Conservation (phyloP, 2,329 filamentous ascomycete species). For the Cladophialophora exuberans region DNA sequence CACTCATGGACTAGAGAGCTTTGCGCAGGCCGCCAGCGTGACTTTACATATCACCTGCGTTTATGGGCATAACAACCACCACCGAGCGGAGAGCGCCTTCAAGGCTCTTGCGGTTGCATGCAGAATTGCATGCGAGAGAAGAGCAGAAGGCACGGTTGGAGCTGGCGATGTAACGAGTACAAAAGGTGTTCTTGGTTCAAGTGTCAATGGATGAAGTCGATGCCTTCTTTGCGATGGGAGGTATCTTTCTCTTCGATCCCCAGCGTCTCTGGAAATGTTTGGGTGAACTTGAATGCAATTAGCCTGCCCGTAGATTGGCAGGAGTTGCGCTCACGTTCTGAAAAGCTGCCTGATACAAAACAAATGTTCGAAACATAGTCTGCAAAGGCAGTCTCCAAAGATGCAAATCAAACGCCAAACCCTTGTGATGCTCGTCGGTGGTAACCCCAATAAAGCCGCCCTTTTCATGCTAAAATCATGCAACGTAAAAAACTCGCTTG, state of each 20-base stretch:
- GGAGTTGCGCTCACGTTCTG: too few species aligned
- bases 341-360: too few species aligned
- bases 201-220: slow-evolving; percentile 28
- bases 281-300: too few species aligned
- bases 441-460: slow-evolving; percentile 1
- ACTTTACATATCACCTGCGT: slow-evolving; percentile 96
- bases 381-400: too few species aligned
- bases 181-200: slow-evolving; percentile 74
- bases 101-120: slow-evolving; percentile 92
- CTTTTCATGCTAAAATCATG: slow-evolving; percentile 4
- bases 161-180: slow-evolving; percentile 93
- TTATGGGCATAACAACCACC: slow-evolving; percentile 91
- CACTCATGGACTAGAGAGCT: slow-evolving; percentile 91
- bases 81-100: slow-evolving; percentile 93
- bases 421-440: slow-evolving; percentile 10
- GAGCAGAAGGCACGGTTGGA: slow-evolving; percentile 75
- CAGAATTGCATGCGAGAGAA: slow-evolving; percentile 71
- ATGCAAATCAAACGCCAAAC: background rate
- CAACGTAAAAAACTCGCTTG: background rate
- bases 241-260: background rate
- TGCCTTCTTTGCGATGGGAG: background rate
- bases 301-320: too few species aligned
- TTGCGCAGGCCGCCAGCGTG: slow-evolving; percentile 84
- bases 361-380: too few species aligned
- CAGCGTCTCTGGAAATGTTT: background rate